phyloP scores from a whole-genome alignment of 2,329 filamentous ascomycete species.

The Pestalotiopsis sp. region DNA sequence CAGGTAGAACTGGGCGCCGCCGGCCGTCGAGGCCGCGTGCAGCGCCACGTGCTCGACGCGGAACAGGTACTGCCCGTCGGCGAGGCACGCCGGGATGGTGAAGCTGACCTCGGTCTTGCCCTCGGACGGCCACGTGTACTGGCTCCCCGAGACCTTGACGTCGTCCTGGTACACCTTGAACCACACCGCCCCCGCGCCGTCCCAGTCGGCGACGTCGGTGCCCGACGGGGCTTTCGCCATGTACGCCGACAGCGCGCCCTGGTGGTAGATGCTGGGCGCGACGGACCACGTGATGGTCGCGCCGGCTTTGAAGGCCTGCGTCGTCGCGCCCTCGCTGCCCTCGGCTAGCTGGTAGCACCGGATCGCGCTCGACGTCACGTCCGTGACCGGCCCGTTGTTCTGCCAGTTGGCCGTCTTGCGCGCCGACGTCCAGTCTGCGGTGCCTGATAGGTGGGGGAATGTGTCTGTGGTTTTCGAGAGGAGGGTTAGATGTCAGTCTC shows the following conservation, averaged over 20 bases:
- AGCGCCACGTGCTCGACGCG: constrained; percentile 41
- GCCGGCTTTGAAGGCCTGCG: constrained; percentile 41
- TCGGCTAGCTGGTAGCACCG: constrained; percentile 52
- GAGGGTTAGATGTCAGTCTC: too few species aligned
- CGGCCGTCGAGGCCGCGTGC: constrained; percentile 32
- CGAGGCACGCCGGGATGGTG: constrained; percentile 35
- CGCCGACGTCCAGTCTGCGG: constrained; percentile 34
- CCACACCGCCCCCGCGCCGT: constrained; percentile 42
- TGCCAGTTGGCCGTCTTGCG: constrained; percentile 48
- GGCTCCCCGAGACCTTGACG: constrained; percentile 32
- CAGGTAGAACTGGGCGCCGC: constrained; percentile 40
- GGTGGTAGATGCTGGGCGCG: constrained; percentile 41
- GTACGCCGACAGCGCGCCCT: constrained; percentile 42
- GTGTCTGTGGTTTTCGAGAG: constrained; percentile 24
- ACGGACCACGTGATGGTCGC: constrained; percentile 42
- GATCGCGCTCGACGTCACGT: constrained; percentile 49
- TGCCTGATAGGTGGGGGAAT: constrained; percentile 32
- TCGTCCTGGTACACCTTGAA: constrained; percentile 47
- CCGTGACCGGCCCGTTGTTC: constrained; percentile 46
- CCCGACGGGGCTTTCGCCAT: constrained; percentile 42
- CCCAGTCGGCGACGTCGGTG: constrained; percentile 38
- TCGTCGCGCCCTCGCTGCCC: constrained; percentile 39
- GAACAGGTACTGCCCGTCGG: constrained; percentile 40
- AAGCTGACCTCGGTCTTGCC: constrained; percentile 31
- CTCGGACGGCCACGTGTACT: constrained; percentile 41